These are phyloP conservation scores for Termitomyces sp. DNA, from an alignment of 768 basidiomycete genomes.

Conservation along the genomic window DNA sequence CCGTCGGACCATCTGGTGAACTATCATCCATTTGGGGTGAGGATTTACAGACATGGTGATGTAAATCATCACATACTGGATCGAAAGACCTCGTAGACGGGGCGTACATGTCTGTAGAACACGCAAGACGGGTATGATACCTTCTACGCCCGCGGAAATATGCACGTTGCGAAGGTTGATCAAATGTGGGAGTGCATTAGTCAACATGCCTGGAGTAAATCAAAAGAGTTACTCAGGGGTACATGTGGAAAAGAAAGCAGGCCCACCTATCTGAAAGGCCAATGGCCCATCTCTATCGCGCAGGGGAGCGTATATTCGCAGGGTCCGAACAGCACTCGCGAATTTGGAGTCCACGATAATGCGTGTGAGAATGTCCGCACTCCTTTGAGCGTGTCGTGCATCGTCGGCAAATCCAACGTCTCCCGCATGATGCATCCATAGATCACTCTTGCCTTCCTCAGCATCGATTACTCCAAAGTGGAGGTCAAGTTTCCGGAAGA, in stretches of 20 bases:
- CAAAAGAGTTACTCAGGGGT: not conserved
- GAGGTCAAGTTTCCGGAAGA: conserved; percentile 55
- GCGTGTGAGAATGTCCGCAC: conserved; percentile 64
- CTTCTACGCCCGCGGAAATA: conserved; percentile 50
- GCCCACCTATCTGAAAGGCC: conserved; percentile 60
- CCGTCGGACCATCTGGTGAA: conserved; percentile 36
- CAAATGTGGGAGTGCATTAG: conserved; percentile 62
- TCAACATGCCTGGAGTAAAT: conserved; percentile 48
- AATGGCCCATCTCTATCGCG: conserved; percentile 43
- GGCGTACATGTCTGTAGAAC: conserved; percentile 47
- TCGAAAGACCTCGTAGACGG: conserved; percentile 49
- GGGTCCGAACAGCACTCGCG: conserved; percentile 48
- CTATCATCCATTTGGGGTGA: conserved; percentile 17
- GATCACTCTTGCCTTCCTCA: conserved; percentile 21
- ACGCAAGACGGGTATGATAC: conserved; percentile 45
- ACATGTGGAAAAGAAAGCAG: not conserved
- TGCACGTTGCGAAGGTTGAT: conserved; percentile 54
- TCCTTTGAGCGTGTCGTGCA: conserved; percentile 53
- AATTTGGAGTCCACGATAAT: conserved; percentile 58
- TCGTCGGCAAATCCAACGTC: conserved; percentile 25
- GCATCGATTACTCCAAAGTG: conserved; percentile 40
- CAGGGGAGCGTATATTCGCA: conserved; percentile 53
- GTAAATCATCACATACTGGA: conserved; percentile 34
- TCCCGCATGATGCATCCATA: conserved; percentile 9
- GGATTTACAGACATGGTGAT: not conserved